These are phyloP conservation scores for Tilletia walkeri DNA, from an alignment of 1,284 basidiomycete species.

Conservation along the genomic window DNA sequence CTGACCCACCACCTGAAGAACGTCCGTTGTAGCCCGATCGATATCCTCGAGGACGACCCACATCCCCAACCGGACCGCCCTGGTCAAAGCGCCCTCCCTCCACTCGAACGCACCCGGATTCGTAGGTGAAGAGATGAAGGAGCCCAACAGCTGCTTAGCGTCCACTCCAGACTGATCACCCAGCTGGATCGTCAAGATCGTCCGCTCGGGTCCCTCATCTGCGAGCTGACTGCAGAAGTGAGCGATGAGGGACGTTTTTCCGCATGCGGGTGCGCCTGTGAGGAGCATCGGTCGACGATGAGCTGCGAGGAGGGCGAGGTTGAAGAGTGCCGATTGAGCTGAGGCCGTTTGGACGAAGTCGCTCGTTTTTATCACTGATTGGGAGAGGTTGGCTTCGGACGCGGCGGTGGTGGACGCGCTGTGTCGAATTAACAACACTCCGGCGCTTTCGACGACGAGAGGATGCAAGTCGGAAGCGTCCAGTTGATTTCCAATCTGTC, in stretches of 20 bases:
- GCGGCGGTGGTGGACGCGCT: neutral
- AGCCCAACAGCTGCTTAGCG: slow-evolving; percentile 87
- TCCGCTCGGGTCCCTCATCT: slow-evolving; percentile 60
- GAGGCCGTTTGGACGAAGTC: slow-evolving; percentile 67
- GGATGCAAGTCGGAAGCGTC: neutral
- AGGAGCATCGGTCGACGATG: slow-evolving; percentile 76
- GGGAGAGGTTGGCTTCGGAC: neutral
- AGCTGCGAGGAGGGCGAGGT: slow-evolving; percentile 68
- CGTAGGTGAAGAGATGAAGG: slow-evolving; percentile 82
- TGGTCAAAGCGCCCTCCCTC: slow-evolving; percentile 89
- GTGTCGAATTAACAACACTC: slow-evolving; percentile 34
- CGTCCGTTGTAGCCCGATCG: slow-evolving; percentile 61
- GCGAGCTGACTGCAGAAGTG: slow-evolving; percentile 68
- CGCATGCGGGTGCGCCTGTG: slow-evolving; percentile 82
- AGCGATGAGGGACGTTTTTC: slow-evolving; percentile 79
- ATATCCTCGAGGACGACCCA: slow-evolving; percentile 95
- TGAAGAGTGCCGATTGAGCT: slow-evolving; percentile 64
- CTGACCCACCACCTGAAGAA: slow-evolving; percentile 45
- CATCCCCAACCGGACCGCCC: slow-evolving; percentile 82
- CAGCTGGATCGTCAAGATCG: slow-evolving; percentile 83
- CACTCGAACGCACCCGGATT: slow-evolving; percentile 90
- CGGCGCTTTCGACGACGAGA: slow-evolving; percentile 32
- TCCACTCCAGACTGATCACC: slow-evolving; percentile 65
- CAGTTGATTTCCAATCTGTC: neutral
- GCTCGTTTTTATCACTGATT: slow-evolving; percentile 10